Evolutionary conservation across 805 yeast species (phyloP).

Genomic region (Ogataea populi-albae): DNA sequence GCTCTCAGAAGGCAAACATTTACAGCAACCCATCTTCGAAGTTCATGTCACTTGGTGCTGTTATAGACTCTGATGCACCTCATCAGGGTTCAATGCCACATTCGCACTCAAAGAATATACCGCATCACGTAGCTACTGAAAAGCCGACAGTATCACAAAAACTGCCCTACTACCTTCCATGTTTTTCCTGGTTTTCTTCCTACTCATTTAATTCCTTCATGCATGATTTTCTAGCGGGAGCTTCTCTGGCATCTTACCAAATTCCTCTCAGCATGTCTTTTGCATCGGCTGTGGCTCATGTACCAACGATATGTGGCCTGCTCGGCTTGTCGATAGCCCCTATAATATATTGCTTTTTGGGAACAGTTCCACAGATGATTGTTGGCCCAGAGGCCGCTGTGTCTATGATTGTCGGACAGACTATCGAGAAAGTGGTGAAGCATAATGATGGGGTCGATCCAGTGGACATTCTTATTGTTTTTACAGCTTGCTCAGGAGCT

Average conservation of each 20-base stretch:
- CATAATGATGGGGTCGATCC: slow-evolving; percentile 42
- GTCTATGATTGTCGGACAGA: slow-evolving; percentile 78
- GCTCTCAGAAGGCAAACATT: slow-evolving; percentile 1
- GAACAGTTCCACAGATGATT: slow-evolving; percentile 84
- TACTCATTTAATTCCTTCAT: slow-evolving; percentile 41
- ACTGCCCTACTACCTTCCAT: slow-evolving; percentile 65
- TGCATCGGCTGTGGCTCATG: slow-evolving; percentile 80
- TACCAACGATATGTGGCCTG: slow-evolving; percentile 78
- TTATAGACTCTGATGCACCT: neutral
- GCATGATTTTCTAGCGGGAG: slow-evolving; percentile 77
- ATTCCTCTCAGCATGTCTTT: slow-evolving; percentile 81
- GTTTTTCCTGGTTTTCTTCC: slow-evolving; percentile 61
- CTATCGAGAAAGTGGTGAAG: slow-evolving; percentile 54
- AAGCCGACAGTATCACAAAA: slow-evolving; percentile 19
- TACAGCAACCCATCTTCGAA: neutral
- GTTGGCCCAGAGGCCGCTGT: slow-evolving; percentile 93
- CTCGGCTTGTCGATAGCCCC: slow-evolving; percentile 78
- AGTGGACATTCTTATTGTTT: slow-evolving; percentile 59
- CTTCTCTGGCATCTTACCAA: slow-evolving; percentile 86
- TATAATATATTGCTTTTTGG: slow-evolving; percentile 69
- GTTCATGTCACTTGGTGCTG: slow-evolving; percentile 5
- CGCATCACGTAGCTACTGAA: slow-evolving; percentile 3
- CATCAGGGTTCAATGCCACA: neutral
- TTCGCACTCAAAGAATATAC: slow-evolving; percentile 6
- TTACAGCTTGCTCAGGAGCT: slow-evolving; percentile 75